These are phyloP conservation scores for Collybia nuda DNA, from an alignment of 768 basidiomycete species.

Conservation along the genomic window DNA sequence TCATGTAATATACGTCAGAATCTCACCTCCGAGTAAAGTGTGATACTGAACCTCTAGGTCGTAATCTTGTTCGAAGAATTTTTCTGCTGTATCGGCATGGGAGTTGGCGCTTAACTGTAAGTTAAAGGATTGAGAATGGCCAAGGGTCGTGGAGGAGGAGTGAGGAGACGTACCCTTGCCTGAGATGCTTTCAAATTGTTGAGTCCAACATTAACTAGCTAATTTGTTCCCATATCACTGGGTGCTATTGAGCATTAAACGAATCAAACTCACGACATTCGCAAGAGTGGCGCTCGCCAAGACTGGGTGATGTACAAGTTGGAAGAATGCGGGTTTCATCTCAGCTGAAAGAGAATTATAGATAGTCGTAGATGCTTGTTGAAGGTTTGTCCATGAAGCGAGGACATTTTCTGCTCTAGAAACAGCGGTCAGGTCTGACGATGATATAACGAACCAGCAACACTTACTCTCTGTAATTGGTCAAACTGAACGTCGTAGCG, in stretches of 20 bases:
- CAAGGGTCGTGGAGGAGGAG: background rate
- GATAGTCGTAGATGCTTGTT: conserved; percentile 48
- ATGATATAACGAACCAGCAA: background rate
- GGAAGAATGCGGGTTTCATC: conserved; percentile 62
- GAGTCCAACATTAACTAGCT: conserved; percentile 55
- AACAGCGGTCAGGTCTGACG: background rate
- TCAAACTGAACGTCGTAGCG: conserved; percentile 58
- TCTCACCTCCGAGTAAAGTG: conserved; percentile 48
- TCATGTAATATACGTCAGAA: background rate
- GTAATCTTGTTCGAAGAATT: conserved; percentile 60
- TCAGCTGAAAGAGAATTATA: conserved; percentile 49
- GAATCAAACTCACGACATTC: conserved; percentile 35
- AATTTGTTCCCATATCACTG: background rate
- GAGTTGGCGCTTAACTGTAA: conserved; percentile 52
- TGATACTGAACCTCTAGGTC: conserved; percentile 65
- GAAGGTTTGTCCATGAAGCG: conserved; percentile 47
- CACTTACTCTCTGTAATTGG: conserved; percentile 68
- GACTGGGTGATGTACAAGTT: conserved; percentile 69
- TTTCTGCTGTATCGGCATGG: conserved; percentile 52
- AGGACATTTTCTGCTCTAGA: conserved; percentile 58
- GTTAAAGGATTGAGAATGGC: background rate
- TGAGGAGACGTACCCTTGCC: conserved; percentile 37
- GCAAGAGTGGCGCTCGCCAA: conserved; percentile 57
- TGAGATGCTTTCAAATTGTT: conserved; percentile 66
- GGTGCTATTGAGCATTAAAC: background rate